These are phyloP conservation scores for Vaccinium vitisidaea DNA, from an alignment of 148 eudicot species.

Conservation along the genomic window DNA sequence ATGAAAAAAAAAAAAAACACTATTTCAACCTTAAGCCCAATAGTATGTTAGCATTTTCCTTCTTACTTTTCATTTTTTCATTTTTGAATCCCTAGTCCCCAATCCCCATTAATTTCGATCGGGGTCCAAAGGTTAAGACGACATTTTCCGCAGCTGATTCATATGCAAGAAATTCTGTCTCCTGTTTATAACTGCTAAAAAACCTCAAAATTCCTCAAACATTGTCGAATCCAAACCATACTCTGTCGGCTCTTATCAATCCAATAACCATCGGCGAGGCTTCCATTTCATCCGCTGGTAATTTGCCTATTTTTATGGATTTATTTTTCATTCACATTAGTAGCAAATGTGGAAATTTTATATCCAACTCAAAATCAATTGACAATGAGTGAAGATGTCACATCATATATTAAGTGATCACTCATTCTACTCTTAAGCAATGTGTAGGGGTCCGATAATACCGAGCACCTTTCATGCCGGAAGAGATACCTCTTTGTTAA, in stretches of 20 bases:
- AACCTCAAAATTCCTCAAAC: not conserved
- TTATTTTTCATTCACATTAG: not conserved
- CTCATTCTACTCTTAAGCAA: no score
- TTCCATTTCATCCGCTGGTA: not conserved
- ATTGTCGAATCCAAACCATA: not conserved
- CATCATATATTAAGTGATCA: no score
- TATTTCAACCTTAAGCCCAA: no score
- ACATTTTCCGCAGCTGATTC: not conserved
- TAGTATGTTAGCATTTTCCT: no score
- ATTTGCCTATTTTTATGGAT: not conserved
- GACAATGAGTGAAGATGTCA: no score
- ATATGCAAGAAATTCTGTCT: not conserved
- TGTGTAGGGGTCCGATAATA: no score
- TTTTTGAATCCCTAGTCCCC: not conserved
- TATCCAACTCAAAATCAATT: not conserved
- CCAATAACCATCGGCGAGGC: not conserved
- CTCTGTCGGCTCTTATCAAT: not conserved
- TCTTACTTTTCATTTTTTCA: not conserved
- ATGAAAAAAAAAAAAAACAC: no score
- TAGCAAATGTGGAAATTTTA: no score
- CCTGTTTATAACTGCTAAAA: not conserved
- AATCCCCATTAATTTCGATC: not conserved
- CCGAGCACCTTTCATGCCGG: no score
- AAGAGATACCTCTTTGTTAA: no score
- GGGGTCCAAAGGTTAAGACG: not conserved